Percentiles rank a stretch among this genome's conserved stretches.
Evolutionary conservation across 176 grass and related monocot genomes (phyloP).

Genomic region (Hsuehochloa calcarea): DNA sequence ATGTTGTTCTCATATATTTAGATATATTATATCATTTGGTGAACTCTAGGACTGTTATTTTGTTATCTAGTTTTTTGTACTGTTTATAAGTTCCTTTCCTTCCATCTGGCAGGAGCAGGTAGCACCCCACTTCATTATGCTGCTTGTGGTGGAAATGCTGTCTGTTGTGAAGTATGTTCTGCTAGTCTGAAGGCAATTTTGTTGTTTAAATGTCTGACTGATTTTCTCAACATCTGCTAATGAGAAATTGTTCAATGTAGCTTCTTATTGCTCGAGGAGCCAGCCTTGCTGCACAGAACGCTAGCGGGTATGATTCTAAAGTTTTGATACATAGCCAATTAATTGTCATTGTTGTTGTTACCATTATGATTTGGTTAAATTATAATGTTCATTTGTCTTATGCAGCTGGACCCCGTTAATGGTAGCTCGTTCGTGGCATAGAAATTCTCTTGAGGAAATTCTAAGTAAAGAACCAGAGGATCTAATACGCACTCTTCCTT

Average conservation of each 20-base stretch:
- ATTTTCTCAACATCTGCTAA: conserved; percentile 31
- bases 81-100: background rate
- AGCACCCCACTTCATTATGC: conserved; percentile 96
- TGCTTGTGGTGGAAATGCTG: conserved; percentile 89
- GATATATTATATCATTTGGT: background rate
- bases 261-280: conserved; percentile 87
- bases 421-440: conserved; percentile 80
- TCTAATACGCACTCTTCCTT: conserved; percentile 53
- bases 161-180: conserved; percentile 88
- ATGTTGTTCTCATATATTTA: background rate
- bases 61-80: background rate
- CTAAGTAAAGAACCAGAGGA: conserved; percentile 53
- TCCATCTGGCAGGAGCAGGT: conserved; percentile 68
- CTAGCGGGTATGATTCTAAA: conserved; percentile 57
- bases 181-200: background rate
- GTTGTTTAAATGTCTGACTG: conserved; percentile 7
- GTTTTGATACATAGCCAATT: conserved; percentile 3
- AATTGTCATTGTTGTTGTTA: conserved; percentile 1
- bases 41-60: background rate
- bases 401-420: conserved; percentile 80
- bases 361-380: conserved; percentile 19
- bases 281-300: conserved; percentile 52
- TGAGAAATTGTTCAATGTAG: conserved; percentile 41
- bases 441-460: conserved; percentile 75
- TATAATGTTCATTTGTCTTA: conserved; percentile 18